These are phyloP conservation scores for Theobroma grandiflorum DNA, from an alignment of 441 rosid genomes.

Conservation along the genomic window DNA sequence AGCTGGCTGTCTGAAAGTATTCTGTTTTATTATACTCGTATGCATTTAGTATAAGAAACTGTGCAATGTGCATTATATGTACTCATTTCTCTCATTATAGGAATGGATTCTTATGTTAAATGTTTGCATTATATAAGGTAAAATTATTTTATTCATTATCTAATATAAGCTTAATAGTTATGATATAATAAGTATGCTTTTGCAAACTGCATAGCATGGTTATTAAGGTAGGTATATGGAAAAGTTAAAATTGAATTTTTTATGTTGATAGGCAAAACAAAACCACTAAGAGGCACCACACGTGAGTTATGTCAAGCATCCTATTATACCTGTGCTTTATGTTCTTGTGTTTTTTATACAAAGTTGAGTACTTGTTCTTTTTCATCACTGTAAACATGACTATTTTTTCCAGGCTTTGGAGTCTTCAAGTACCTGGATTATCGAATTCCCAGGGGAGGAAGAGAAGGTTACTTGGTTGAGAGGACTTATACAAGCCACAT, in stretches of 20 bases:
- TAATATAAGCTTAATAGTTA: constrained; percentile 2
- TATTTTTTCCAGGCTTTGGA: constrained; percentile 78
- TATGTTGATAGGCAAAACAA: constrained; percentile 7
- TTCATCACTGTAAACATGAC: constrained; percentile 14
- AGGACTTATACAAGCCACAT: constrained; percentile 89
- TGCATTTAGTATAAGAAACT: neutral
- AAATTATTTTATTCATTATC: neutral
- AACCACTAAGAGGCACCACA: neutral
- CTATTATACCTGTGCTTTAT: neutral
- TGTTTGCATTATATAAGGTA: neutral
- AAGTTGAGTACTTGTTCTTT: constrained; percentile 17
- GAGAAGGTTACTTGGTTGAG: constrained; percentile 88
- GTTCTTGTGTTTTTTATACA: constrained; percentile 18
- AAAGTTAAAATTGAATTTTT: neutral
- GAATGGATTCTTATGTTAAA: neutral
- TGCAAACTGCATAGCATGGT: neutral
- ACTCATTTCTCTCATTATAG: neutral
- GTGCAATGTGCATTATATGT: neutral
- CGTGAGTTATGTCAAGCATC: neutral
- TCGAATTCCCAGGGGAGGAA: constrained; percentile 79
- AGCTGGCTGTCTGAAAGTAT: constrained; percentile 14
- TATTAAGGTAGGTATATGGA: neutral
- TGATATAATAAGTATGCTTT: neutral
- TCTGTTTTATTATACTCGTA: neutral
- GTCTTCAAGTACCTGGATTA: constrained; percentile 92